Evolutionary conservation across 2,329 filamentous ascomycete genomes (phyloP).

Genomic region (Pezizomycotina sp.): DNA sequence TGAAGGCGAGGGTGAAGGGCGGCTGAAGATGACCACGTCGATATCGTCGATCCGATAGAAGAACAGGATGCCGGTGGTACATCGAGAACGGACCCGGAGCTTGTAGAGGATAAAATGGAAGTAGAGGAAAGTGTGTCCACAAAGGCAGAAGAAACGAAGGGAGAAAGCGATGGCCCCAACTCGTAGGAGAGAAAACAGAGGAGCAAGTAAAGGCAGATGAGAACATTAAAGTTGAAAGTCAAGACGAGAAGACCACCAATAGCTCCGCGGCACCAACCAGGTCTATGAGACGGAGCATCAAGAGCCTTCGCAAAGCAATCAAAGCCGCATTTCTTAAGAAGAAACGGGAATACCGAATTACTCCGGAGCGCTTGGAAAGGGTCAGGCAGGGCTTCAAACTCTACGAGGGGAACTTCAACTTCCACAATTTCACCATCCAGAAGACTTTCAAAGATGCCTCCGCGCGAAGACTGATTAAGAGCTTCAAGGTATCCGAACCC

Average conservation of each 20-base stretch:
- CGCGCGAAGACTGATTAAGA: slow-evolving; percentile 79
- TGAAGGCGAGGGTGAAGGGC: slow-evolving; percentile 26
- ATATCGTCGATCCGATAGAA: slow-evolving; percentile 20
- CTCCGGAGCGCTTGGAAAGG: slow-evolving; percentile 49
- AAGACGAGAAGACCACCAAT: too few relatives aligned
- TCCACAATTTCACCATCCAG: slow-evolving; percentile 93
- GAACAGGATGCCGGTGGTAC: slow-evolving; percentile 19
- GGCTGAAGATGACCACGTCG: slow-evolving; percentile 21
- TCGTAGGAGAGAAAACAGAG: too few relatives aligned
- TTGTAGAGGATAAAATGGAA: slow-evolving; percentile 8
- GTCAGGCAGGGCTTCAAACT: slow-evolving; percentile 58
- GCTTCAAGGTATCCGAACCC: slow-evolving; percentile 64
- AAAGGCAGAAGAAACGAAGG: too few relatives aligned
- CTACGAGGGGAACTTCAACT: slow-evolving; percentile 77
- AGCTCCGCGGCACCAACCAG: slow-evolving; percentile 11
- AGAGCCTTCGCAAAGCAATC: slow-evolving; percentile 18
- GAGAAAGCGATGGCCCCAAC: too few relatives aligned
- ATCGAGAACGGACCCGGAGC: slow-evolving; percentile 3
- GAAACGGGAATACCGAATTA: slow-evolving; percentile 73
- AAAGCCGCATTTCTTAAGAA: slow-evolving; percentile 37
- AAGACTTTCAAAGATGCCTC: slow-evolving; percentile 69
- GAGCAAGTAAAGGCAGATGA: too few relatives aligned
- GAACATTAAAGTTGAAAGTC: too few relatives aligned
- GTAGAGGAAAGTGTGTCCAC: not conserved
- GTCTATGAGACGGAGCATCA: not conserved